Conservation (phyloP, 2,329 filamentous ascomycete species). For the Dactylellina leptospora region DNA sequence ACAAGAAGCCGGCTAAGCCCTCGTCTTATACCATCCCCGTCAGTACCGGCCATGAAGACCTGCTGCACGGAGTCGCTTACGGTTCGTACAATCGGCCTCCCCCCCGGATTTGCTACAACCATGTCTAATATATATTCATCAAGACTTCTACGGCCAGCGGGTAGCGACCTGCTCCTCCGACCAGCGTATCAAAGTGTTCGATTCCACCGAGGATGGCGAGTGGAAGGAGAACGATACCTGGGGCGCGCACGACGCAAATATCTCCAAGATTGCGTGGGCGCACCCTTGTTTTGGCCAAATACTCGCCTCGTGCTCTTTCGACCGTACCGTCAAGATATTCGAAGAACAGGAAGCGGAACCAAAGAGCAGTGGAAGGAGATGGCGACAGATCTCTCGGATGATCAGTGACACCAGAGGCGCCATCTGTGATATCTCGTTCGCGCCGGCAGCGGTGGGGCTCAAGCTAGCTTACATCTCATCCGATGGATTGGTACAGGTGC, state of each 20-base stretch:
- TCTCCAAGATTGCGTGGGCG: slow-evolving; percentile 57
- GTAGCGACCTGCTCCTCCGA: slow-evolving; percentile 58
- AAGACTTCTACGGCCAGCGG: slow-evolving; percentile 58
- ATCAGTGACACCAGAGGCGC: slow-evolving; percentile 56
- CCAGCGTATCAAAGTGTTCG: slow-evolving; percentile 58
- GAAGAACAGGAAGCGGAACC: slow-evolving; percentile 57
- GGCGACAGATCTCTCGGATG: slow-evolving; percentile 57
- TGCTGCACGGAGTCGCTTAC: slow-evolving; percentile 57
- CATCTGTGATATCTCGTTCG: slow-evolving; percentile 57
- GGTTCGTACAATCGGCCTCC: slow-evolving; percentile 40
- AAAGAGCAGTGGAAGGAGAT: slow-evolving; percentile 53
- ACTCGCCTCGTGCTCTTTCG: slow-evolving; percentile 57
- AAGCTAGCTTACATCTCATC: slow-evolving; percentile 57
- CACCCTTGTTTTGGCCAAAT: slow-evolving; percentile 58
- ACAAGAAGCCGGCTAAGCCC: slow-evolving; percentile 37
- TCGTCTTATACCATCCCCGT: slow-evolving; percentile 55
- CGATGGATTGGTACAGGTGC: slow-evolving; percentile 56
- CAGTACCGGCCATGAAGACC: slow-evolving; percentile 57
- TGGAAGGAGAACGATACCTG: slow-evolving; percentile 57
- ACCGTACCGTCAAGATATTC: slow-evolving; percentile 57
- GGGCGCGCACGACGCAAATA: slow-evolving; percentile 58
- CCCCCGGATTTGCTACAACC: background rate
- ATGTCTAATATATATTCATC: background rate
- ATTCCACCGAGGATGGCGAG: slow-evolving; percentile 56
- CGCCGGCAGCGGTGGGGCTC: slow-evolving; percentile 55